Evolutionary conservation across 176 grass and related monocot genomes (phyloP).

Genomic region (Paspalum notatum): DNA sequence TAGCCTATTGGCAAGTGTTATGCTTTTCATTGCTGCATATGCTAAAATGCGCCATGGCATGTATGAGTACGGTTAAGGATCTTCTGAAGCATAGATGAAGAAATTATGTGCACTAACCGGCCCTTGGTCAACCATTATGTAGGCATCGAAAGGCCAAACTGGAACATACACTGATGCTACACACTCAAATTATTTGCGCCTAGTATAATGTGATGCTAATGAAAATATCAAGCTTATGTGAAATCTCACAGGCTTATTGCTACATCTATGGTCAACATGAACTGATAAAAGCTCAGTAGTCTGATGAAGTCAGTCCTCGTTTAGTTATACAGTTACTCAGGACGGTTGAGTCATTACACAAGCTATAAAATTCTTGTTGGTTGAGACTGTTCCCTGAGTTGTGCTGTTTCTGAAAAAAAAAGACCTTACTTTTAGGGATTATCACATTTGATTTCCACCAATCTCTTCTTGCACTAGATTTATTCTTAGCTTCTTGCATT

Average conservation of each 20-base stretch:
- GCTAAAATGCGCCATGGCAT: background rate
- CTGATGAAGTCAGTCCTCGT: background rate
- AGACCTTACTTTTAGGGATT: background rate
- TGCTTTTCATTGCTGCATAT: background rate
- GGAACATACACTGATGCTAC: background rate
- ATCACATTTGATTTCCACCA: background rate
- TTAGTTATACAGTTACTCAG: background rate
- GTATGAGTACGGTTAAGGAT: background rate
- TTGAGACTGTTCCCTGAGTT: background rate
- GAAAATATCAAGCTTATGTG: background rate
- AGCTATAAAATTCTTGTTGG: background rate
- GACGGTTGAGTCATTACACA: background rate
- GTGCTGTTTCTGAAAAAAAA: background rate
- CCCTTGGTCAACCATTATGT: background rate
- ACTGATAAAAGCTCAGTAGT: background rate
- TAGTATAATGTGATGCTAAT: background rate
- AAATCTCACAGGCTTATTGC: background rate
- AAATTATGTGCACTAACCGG: background rate
- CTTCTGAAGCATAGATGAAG: conserved; percentile 29
- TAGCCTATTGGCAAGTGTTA: conserved; percentile 5
- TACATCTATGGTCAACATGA: conserved; percentile 14
- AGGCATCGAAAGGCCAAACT: background rate
- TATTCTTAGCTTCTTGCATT: background rate
- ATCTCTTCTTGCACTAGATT: conserved; percentile 13
- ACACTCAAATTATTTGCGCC: background rate